Evolutionary conservation across 805 yeast genomes (phyloP), one percentile per base, ranked within the genome.

Genomic region (Spathaspora sp.): DNA sequence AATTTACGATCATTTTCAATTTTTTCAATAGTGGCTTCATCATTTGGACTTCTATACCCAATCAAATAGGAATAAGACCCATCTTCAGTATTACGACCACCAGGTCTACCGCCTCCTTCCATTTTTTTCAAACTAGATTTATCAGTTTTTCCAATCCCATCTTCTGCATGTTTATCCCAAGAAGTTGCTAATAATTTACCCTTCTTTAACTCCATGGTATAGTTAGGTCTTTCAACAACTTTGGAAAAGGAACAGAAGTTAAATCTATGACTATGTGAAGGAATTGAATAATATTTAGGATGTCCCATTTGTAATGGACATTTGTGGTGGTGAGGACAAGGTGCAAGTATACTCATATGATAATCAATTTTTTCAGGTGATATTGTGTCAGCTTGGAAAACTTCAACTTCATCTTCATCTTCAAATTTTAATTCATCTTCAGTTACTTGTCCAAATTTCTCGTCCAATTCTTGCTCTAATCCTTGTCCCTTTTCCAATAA

Each of bases 281-380:
- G 75, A 44, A 75, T 77, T 40, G 74, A 73, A 62, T 85, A 88
- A 60, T 78, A 82, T 35, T 80, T 80, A 1, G 96, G 89, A 47
- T 86, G 86, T 12, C 86, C 85, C 31, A 83, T 76, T 66, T 92
- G 97, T 50, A 93, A 70, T 0, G 98, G 97, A 61, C 97, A 92
- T 57, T 75, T 78, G 11, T 85, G 81, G 60, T 90, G 97, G 64
- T 94, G 97, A 0, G 93, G 69, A 63, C 97, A 94, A 2, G 99
- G 99, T 0, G 97, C 97, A 17, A 93, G 63, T 8, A 93, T 76
- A 42, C 79, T 78, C 48, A 91, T 61, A 56, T 86, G 85, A 61
- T 79, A 76, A 62, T 79, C 67, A 44, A 69, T 69, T 35, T 66
- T 60, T 35, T 64, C 67, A 3, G 50, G 54, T 2, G 51, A 40